Evolutionary conservation across 2,329 filamentous ascomycete species (phyloP).

Genomic region (Botryosphaeria agaves): DNA sequence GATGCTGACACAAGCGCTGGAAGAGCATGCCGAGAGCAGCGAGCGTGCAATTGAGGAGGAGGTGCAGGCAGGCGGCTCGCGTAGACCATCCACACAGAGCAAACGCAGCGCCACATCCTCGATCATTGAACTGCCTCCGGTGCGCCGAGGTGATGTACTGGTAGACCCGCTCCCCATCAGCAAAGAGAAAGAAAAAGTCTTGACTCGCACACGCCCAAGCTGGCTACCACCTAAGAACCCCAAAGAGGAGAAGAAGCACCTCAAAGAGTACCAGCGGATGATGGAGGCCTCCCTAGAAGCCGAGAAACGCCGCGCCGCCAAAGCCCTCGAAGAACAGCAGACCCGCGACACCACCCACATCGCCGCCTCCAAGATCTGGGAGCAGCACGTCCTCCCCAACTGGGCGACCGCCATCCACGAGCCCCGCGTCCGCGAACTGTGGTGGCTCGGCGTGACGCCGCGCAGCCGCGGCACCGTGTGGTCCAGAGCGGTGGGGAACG

Average conservation of each 20-base stretch:
- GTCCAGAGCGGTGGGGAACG: conserved; percentile 55
- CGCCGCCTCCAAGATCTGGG: conserved; percentile 45
- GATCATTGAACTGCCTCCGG: conserved; percentile 38
- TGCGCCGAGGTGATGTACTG: conserved; percentile 61
- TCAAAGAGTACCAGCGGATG: conserved; percentile 75
- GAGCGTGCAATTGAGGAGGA: conserved; percentile 33
- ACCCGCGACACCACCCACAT: conserved; percentile 33
- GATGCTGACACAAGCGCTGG: conserved; percentile 61
- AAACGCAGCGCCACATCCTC: conserved; percentile 20
- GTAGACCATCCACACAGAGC: conserved; percentile 14
- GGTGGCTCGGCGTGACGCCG: conserved; percentile 66
- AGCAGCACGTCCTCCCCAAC: conserved; percentile 56
- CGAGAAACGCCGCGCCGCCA: conserved; percentile 32
- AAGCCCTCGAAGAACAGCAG: conserved; percentile 33
- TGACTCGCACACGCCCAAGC: conserved; percentile 59
- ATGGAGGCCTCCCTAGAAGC: conserved; percentile 46
- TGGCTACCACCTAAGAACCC: conserved; percentile 81
- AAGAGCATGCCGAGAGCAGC: conserved; percentile 48
- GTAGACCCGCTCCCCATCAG: conserved; percentile 72
- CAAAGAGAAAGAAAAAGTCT: conserved; percentile 71
- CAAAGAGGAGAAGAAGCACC: conserved; percentile 74
- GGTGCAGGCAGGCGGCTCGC: conserved; percentile 25
- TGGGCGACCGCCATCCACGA: conserved; percentile 57
- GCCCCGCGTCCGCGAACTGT: conserved; percentile 54
- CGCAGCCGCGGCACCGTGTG: conserved; percentile 53